Percentiles rank a stretch among this genome's conserved stretches.
These are phyloP conservation scores for Pyrenophora tritici-repentis DNA, from an alignment of 2,329 filamentous ascomycete species.

Conservation along the genomic window DNA sequence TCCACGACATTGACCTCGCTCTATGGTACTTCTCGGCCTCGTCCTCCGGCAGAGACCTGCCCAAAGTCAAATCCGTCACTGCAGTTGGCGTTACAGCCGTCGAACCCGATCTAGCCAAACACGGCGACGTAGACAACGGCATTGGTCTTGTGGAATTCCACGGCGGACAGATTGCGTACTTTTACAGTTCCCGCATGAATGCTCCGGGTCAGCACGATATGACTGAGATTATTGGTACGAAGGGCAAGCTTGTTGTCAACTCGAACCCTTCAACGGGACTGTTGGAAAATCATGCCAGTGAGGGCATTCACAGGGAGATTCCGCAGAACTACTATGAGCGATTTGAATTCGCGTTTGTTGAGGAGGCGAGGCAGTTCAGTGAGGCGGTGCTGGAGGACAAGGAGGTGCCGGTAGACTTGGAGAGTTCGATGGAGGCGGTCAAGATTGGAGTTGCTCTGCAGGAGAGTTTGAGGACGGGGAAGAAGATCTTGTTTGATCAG, in stretches of 20 bases:
- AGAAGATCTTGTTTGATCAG: slow-evolving; percentile 61
- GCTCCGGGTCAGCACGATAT: slow-evolving; percentile 69
- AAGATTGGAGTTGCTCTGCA: slow-evolving; percentile 61
- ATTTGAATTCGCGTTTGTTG: slow-evolving; percentile 67
- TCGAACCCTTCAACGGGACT: slow-evolving; percentile 61
- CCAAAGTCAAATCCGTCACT: slow-evolving; percentile 60
- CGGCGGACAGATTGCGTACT: slow-evolving; percentile 66
- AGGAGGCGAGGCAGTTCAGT: slow-evolving; percentile 67
- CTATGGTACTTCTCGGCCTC: slow-evolving; percentile 62
- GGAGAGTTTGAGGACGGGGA: slow-evolving; percentile 51
- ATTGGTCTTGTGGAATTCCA: slow-evolving; percentile 70
- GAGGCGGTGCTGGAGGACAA: slow-evolving; percentile 62
- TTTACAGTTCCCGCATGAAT: slow-evolving; percentile 70
- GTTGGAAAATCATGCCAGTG: slow-evolving; percentile 60
- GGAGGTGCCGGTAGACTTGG: slow-evolving; percentile 60
- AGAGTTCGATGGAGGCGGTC: slow-evolving; percentile 63
- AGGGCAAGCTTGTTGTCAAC: slow-evolving; percentile 67
- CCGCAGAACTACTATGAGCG: slow-evolving; percentile 66
- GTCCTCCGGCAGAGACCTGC: slow-evolving; percentile 26
- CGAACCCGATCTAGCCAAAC: slow-evolving; percentile 61
- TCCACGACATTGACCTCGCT: slow-evolving; percentile 71
- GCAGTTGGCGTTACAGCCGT: slow-evolving; percentile 64
- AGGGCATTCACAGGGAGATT: slow-evolving; percentile 63
- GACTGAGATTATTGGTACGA: slow-evolving; percentile 70
- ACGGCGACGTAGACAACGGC: slow-evolving; percentile 66